Percentiles rank a stretch among this genome's conserved stretches.
Conservation (phyloP, 129 eudicot species). For the Flaveria trinervia region DNA sequence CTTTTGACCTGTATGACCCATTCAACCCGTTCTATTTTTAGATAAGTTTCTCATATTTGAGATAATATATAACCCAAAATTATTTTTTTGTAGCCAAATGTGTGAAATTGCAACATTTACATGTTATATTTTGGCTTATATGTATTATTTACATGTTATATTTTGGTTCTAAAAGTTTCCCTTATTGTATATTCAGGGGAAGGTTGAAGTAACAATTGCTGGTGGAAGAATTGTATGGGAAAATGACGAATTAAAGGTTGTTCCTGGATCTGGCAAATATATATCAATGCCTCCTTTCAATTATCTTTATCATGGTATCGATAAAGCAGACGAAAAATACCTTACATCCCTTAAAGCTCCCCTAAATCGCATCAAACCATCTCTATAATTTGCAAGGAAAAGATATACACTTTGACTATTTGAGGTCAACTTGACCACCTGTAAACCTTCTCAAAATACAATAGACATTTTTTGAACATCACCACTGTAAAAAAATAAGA, state of each 20-base stretch:
- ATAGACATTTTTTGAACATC: not conserved
- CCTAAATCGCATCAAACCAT: slow-evolving; percentile 51
- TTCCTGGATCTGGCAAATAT: slow-evolving; percentile 86
- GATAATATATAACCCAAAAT: not conserved
- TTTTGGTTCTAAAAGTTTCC: not conserved
- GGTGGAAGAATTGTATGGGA: slow-evolving; percentile 96
- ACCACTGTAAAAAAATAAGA: slow-evolving; percentile 4
- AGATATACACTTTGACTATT: not conserved
- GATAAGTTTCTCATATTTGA: not conserved
- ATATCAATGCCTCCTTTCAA: slow-evolving; percentile 76
- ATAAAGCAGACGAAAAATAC: slow-evolving; percentile 70
- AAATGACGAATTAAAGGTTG: slow-evolving; percentile 67
- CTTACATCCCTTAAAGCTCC: slow-evolving; percentile 81
- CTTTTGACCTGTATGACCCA: not conserved
- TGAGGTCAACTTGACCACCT: not conserved
- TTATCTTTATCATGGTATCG: slow-evolving; percentile 80
- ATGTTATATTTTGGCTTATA: not conserved
- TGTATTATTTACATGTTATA: not conserved
- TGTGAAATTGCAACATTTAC: not conserved
- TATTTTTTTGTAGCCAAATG: not conserved
- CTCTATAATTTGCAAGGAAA: slow-evolving; percentile 32
- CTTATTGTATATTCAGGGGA: slow-evolving; percentile 53
- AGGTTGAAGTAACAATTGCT: slow-evolving; percentile 90
- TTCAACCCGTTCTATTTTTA: not conserved
- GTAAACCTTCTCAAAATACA: slow-evolving; percentile 6